Evolutionary conservation across 1,139 yeast species (phyloP).

Genomic region (Candida sojae): DNA sequence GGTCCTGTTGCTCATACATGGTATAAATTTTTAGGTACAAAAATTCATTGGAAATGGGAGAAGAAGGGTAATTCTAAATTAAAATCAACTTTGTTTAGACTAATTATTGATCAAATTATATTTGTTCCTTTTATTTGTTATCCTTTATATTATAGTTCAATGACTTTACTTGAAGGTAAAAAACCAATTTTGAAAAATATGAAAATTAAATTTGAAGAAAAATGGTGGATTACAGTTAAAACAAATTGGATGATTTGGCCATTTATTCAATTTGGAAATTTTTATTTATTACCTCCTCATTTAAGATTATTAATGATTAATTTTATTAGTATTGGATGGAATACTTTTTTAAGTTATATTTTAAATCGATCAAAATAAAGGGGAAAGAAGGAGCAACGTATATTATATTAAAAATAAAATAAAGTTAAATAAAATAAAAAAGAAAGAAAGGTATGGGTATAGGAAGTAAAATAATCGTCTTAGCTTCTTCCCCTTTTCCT

Average conservation of each 20-base stretch:
- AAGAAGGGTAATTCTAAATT: conserved; percentile 9
- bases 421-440: too few relatives aligned
- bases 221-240: conserved; percentile 59
- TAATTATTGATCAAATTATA: conserved; percentile 65
- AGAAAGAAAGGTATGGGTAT: too few relatives aligned
- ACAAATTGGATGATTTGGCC: conserved; percentile 91
- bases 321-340: conserved; percentile 77
- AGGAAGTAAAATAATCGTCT: too few relatives aligned
- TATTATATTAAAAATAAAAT: background rate
- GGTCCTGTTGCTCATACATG: conserved; percentile 45
- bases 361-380: conserved; percentile 10
- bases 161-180: conserved; percentile 61
- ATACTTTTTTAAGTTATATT: conserved; percentile 63
- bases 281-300: conserved; percentile 67
- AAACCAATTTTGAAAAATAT: conserved; percentile 25
- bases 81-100: conserved; percentile 41
- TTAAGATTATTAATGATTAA: conserved; percentile 70
- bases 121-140: conserved; percentile 75
- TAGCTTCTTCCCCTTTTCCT: too few relatives aligned
- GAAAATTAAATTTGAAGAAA: conserved; percentile 38
- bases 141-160: conserved; percentile 64
- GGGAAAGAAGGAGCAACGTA: background rate
- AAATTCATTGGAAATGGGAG: conserved; percentile 12
- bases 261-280: conserved; percentile 68
- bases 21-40: conserved; percentile 30